Evolutionary conservation across 2,329 filamentous ascomycete genomes (phyloP).

Genomic region (Fusarium sp.): DNA sequence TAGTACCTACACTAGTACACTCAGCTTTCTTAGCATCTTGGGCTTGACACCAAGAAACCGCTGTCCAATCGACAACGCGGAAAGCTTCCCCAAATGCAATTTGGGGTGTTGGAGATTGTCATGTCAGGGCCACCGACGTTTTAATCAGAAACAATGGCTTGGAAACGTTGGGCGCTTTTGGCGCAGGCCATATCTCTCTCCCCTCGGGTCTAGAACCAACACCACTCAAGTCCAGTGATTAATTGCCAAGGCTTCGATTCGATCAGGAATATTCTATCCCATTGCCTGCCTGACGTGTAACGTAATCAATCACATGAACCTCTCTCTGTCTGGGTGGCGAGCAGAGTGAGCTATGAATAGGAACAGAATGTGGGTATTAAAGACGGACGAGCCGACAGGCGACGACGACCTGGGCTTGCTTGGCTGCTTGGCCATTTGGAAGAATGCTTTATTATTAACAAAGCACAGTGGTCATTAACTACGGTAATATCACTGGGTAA

Average conservation of each 20-base stretch:
- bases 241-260: background rate
- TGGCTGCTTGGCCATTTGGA: background rate
- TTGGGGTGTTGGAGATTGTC: background rate
- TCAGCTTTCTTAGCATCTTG: background rate
- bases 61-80: constrained; percentile 17
- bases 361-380: constrained; percentile 14
- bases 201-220: background rate
- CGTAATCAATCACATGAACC: constrained; percentile 14
- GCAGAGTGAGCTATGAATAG: constrained; percentile 38
- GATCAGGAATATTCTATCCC: background rate
- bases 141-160: constrained; percentile 32
- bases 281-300: constrained; percentile 10
- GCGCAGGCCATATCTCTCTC: background rate
- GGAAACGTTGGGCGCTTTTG: constrained; percentile 21
- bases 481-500: background rate
- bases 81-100: constrained; percentile 7
- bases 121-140: constrained; percentile 11
- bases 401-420: background rate
- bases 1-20: too few relatives aligned
- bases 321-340: constrained; percentile 23
- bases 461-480: background rate
- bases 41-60: background rate
- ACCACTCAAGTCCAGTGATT: background rate
- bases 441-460: background rate
- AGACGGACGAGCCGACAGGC: constrained; percentile 21